Evolutionary conservation across 1,284 basidiomycete genomes (phyloP).

Genomic region (Sporisorium reilianum): DNA sequence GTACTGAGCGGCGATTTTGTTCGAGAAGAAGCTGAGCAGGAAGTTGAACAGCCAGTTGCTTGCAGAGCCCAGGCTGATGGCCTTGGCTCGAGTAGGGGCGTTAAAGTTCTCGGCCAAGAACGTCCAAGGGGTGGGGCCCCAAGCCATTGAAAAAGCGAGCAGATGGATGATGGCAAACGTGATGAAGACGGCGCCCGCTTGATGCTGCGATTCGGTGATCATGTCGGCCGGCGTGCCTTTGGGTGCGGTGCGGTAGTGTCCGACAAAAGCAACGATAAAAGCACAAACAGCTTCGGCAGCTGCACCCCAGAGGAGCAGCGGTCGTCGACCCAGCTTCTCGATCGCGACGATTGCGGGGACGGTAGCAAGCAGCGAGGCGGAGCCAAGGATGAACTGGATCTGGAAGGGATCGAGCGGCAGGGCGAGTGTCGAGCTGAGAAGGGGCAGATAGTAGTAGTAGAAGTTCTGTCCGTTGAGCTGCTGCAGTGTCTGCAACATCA

Average conservation of each 20-base stretch:
- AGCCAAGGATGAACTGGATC: conserved; percentile 68
- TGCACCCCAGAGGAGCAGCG: conserved; percentile 71
- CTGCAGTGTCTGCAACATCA: conserved; percentile 78
- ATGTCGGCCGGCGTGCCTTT: conserved; percentile 72
- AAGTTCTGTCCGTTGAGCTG: conserved; percentile 80
- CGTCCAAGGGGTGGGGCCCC: conserved; percentile 79
- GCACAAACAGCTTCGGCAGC: conserved; percentile 69
- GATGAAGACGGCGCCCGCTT: conserved; percentile 76
- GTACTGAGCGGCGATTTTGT: conserved; percentile 75
- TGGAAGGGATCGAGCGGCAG: conserved; percentile 78
- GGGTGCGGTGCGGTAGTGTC: conserved; percentile 73
- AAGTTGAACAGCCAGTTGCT: conserved; percentile 79
- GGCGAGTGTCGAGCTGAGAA: conserved; percentile 82
- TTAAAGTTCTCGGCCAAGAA: conserved; percentile 74
- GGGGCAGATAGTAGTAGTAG: conserved; percentile 80
- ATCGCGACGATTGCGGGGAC: conserved; percentile 54
- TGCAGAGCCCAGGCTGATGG: conserved; percentile 79
- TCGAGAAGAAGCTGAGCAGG: conserved; percentile 78
- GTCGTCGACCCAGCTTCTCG: conserved; percentile 71
- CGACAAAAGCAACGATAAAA: conserved; percentile 72
- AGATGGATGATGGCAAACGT: conserved; percentile 83
- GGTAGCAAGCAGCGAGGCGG: conserved; percentile 68
- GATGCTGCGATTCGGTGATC: conserved; percentile 61
- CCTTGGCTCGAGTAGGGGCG: conserved; percentile 80
- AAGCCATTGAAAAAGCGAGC: conserved; percentile 79